These are phyloP conservation scores for Solanum piurae DNA, from an alignment of 257 asterid species.

Conservation along the genomic window DNA sequence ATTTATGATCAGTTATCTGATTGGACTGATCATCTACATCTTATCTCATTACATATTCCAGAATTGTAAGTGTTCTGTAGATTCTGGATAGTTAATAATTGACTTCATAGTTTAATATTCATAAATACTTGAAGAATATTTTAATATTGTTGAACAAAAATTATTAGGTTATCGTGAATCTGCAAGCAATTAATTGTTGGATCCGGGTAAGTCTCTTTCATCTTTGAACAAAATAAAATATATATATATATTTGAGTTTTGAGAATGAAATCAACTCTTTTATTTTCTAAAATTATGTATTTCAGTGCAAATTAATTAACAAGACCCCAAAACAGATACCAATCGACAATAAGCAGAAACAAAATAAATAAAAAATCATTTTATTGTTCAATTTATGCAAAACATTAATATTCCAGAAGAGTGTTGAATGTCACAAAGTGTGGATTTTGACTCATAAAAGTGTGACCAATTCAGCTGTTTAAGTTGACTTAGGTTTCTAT, in stretches of 20 bases:
- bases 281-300: background rate
- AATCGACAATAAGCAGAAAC: background rate
- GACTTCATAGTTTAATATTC: background rate
- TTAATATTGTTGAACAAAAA: too few relatives aligned
- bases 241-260: background rate
- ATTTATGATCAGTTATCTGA: background rate
- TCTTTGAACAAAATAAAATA: background rate
- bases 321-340: background rate
- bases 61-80: background rate
- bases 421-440: background rate
- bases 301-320: background rate
- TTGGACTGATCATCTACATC: background rate
- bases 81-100: background rate
- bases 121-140: background rate
- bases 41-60: background rate
- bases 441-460: background rate
- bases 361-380: background rate
- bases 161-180: too few relatives aligned
- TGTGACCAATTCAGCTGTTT: background rate
- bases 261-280: background rate
- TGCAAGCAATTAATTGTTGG: background rate
- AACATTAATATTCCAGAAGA: background rate
- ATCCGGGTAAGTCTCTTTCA: background rate
- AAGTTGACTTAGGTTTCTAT: background rate
- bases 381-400: background rate